Evolutionary conservation across 2,329 filamentous ascomycete species (phyloP), one percentile per base, ranked within the genome.

Genomic region (Ceratocystis harringtonii): DNA sequence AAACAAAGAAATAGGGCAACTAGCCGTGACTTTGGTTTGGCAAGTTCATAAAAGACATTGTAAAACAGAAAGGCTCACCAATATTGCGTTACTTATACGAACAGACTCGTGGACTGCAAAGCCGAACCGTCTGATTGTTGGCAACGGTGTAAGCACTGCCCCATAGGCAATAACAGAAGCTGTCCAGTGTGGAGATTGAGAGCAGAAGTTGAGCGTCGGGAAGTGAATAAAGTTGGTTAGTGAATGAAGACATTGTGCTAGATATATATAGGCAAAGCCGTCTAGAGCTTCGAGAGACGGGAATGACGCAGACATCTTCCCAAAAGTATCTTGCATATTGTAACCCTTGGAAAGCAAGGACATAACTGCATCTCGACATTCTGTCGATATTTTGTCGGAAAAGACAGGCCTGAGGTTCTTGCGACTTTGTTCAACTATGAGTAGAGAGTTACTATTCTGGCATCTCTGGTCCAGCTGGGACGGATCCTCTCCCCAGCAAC

Each of bases 261-360:
- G 74, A 68, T 82, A 87, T 68, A 82, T 80, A 67, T 86, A 81
- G 12, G 85, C 76, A 65, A 87, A 75, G 8, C 79, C 82, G 69
- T 87, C 84, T 67, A 87, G 75, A 2, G 84, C 72, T 25, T 83
- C 80, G 19, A 82, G 78, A 1, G 82, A 83, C 0, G 84, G 84
- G 68, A 88, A 88, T 0, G 84, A 84, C 1, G 78, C 80, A 19
- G 80, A 82, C 22, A 83, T 81, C 62, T 76, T 79, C 67, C 71
- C 79, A 73, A 73, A 79, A 74, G 73, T 80, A 70, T 75, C 74
- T 68, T 76, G 76, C 48, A 76, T 76, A 60, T 79, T 80, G 69
- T 81, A 85, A 3, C 80, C 83, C 62, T 79, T 78, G 44, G 89
- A 74, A 1, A 89, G 81, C 66, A 88, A 78, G 10, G 81, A 84